Evolutionary conservation across 2,329 filamentous ascomycete species (phyloP).

Genomic region (Arthroderma sp.): DNA sequence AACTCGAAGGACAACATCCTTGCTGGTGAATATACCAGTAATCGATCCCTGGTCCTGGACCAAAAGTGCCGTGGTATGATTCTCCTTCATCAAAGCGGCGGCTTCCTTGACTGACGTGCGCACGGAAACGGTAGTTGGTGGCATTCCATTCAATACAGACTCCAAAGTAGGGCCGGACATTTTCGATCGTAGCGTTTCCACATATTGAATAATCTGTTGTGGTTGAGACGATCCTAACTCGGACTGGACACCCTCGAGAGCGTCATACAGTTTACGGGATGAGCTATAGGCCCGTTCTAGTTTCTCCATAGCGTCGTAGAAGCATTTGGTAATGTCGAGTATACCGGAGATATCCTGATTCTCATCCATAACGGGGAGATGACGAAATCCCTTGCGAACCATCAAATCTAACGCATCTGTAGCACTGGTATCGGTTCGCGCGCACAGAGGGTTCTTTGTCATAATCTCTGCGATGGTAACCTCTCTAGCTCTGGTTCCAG

Average conservation of each 20-base stretch:
- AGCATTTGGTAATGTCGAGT: conserved; percentile 97
- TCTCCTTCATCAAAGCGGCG: conserved; percentile 92
- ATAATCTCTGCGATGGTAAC: conserved; percentile 97
- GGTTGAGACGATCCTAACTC: conserved; percentile 92
- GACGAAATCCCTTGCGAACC: conserved; percentile 95
- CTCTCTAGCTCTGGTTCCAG: conserved; percentile 74
- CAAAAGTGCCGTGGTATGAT: conserved; percentile 90
- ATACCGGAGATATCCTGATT: conserved; percentile 99
- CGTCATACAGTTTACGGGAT: conserved; percentile 95
- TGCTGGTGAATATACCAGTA: conserved; percentile 98
- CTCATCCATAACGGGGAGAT: conserved; percentile 98
- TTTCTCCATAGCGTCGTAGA: conserved; percentile 99
- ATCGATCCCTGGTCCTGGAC: conserved; percentile 96
- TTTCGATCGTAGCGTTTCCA: conserved; percentile 84
- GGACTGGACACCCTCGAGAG: conserved; percentile 91
- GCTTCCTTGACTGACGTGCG: conserved; percentile 94
- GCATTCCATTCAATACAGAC: conserved; percentile 79
- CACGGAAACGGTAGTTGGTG: conserved; percentile 88
- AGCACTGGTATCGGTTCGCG: conserved; percentile 91
- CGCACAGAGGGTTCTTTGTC: conserved; percentile 98
- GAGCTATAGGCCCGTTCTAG: conserved; percentile 93
- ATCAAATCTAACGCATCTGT: conserved; percentile 95
- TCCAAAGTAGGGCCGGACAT: conserved; percentile 98
- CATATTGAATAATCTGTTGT: conserved; percentile 97
- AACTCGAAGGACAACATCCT: conserved; percentile 94